These are phyloP conservation scores for Pichia eremophila DNA, from an alignment of 805 yeast species.

Conservation along the genomic window DNA sequence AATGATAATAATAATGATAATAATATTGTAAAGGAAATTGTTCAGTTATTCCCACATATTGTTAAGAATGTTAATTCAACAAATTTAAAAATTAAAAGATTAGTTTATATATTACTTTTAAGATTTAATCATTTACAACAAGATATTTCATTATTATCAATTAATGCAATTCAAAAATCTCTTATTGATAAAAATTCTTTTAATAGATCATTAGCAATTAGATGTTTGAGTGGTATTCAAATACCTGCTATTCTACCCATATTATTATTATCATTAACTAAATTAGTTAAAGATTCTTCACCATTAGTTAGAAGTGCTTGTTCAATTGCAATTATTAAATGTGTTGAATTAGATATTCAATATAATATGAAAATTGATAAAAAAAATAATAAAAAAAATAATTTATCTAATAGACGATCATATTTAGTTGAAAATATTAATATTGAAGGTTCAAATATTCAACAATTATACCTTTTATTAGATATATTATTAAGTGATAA, in stretches of 20 bases:
- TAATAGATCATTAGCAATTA: constrained; percentile 61
- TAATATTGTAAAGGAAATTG: constrained; percentile 25
- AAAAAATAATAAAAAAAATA: not conserved
- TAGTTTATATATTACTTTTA: constrained; percentile 68
- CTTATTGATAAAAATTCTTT: constrained; percentile 61
- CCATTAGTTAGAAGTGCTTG: constrained; percentile 74
- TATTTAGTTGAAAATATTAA: constrained; percentile 9
- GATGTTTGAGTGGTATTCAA: constrained; percentile 74
- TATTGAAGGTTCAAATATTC: constrained; percentile 29
- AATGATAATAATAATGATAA: not conserved
- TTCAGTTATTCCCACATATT: constrained; percentile 68
- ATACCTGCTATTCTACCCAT: constrained; percentile 79
- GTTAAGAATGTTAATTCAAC: constrained; percentile 75
- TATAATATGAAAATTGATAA: constrained; percentile 13
- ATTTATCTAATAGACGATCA: not conserved
- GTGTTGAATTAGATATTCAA: constrained; percentile 27
- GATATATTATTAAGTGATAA: constrained; percentile 53
- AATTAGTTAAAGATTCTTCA: constrained; percentile 60
- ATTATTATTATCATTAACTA: constrained; percentile 59
- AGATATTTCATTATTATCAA: constrained; percentile 79
- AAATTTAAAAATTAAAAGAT: constrained; percentile 53
- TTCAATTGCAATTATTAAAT: constrained; percentile 64
- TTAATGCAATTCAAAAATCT: constrained; percentile 85
- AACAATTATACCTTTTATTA: constrained; percentile 44
- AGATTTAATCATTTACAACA: constrained; percentile 78